Base-by-base conservation (phyloP, 495 filamentous ascomycete genomes). In the Hypoxylon lienhwacheense region DNA sequence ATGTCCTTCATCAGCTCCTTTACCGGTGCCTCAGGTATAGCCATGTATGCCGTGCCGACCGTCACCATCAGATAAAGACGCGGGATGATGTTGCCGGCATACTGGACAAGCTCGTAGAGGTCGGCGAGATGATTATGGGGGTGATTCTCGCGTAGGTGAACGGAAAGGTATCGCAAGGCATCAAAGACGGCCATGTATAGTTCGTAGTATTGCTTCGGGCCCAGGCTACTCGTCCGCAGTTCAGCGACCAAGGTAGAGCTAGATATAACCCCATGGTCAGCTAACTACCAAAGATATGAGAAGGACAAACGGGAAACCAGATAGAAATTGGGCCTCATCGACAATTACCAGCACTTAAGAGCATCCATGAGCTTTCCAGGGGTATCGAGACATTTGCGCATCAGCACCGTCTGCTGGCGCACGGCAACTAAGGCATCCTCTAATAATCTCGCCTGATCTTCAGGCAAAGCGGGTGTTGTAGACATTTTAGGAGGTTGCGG, bases 1-100 rank as follows among this genome's bases (percentile, higher is more conserved):
- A 98, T 98, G 67, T 98, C 93, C 71, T 98, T 98, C 93, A 98
- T 98, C 47, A 98, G 91, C 74, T 98, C 93, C 73, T 98, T 98
- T 55, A 98, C 92, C 3, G 93, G 93, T 35, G 93, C 95, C 82
- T 96, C 93, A 67, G 93, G 88, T 60, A 98, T 92, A 7, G 89
- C 85, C 93, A 98, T 98, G 74, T 98, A 98, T 24, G 96, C 93
- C 3, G 93, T 98, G 25, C 93, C 93, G 16, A 98, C 93, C 0
- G 93, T 97, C 63, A 98, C 90, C 93, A 98, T 98, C 41, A 98
- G 84, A 67, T 97, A 98, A 37, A 98, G 77, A 54, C 93, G 86
- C 21, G 93, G 93, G 44, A 98, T 85, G 47, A 98, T 97, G 71
- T 98, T 98, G 46, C 93, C 93, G 24, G 93, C 93, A 84, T 98